Base-by-base conservation (phyloP, 2,329 filamentous ascomycete species). In the Trichophyton equinum region DNA sequence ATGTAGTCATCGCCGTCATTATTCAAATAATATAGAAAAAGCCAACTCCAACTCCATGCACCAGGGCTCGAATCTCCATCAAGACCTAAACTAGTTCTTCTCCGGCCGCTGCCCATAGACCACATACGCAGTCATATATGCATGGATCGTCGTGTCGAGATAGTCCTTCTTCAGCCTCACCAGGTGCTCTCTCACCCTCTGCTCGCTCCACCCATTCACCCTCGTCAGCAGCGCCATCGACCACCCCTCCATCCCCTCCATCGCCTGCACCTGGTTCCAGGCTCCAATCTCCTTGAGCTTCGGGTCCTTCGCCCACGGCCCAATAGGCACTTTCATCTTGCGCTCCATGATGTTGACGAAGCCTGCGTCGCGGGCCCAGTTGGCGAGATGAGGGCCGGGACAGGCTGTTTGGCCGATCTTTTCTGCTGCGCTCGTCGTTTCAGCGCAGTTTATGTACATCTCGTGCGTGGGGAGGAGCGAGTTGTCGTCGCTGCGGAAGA, bases 221-320 rank as follows among this genome's bases (percentile, higher is more conserved):
- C 61, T 56, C 3, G 61, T 65, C 27, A 66, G 65, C 4, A 63
- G 59, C 25, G 62, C 63, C 15, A 68, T 53, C 2, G 64, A 63
- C 51, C 66, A 65, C 18, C 63, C 65, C 25, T 68, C 65, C 8
- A 68, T 62, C 6, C 65, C 66, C 27, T 68, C 63, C 25, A 67
- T 57, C 57, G 65, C 61, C 60, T 63, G 61, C 6, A 63, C 11
- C 22, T 57, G 62, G n/a, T 64, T 49, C 36, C 63, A 65, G 3
- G 53, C 56, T 25, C 68, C 68, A 57, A 70, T 61, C 55, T 70
- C 62, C 27, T 63, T 63, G 40, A 70, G 46, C 49, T 64, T 65
- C 15, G 63, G 64, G 53, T 70, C 66, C 57, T 69, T 70, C 7
- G 69, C 65, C 68, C 69, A 71, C 5, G 67, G 64, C 8, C 65